Evolutionary conservation across 1,139 yeast genomes (phyloP).

Genomic region (Blastobotrys petasosporus): DNA sequence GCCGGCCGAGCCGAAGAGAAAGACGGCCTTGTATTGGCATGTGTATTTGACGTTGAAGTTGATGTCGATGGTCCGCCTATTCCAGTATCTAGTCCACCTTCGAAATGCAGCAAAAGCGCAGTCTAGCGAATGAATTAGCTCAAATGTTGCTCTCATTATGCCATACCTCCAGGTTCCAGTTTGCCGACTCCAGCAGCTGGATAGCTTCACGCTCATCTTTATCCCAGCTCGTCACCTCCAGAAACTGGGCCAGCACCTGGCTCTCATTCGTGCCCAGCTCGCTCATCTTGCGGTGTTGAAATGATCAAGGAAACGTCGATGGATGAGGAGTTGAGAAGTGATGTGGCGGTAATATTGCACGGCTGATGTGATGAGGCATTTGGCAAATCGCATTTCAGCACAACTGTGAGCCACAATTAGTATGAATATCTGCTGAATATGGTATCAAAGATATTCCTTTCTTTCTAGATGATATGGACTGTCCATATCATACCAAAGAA

Average conservation of each 20-base stretch:
- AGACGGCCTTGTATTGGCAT: neutral
- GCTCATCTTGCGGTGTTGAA: too few species aligned
- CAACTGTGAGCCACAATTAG: neutral
- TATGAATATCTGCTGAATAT: too few species aligned
- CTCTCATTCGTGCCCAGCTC: slow-evolving; percentile 12
- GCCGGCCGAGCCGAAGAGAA: slow-evolving; percentile 9
- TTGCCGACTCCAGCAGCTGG: slow-evolving; percentile 22
- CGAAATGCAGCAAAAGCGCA: slow-evolving; percentile 31
- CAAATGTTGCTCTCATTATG: neutral
- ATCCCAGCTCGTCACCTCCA: slow-evolving; percentile 29
- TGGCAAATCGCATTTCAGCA: too few species aligned
- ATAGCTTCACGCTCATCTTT: slow-evolving; percentile 24
- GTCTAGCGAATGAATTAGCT: slow-evolving; percentile 8
- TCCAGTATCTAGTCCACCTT: slow-evolving; percentile 20
- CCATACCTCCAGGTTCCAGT: slow-evolving; percentile 29
- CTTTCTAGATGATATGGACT: too few species aligned
- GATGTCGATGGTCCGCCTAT: slow-evolving; percentile 1
- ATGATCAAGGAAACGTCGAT: too few species aligned
- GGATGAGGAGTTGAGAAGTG: too few species aligned
- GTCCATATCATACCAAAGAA: too few species aligned
- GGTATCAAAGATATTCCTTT: too few species aligned
- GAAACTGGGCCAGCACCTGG: slow-evolving; percentile 23
- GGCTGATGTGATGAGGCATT: too few species aligned
- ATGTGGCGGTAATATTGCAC: too few species aligned
- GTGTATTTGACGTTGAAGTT: neutral